A percentile compares a stretch with the other conserved stretches of the same genome.
Evolutionary conservation across 768 basidiomycete species (phyloP).

Genomic region (Leccinum pellstonianum): DNA sequence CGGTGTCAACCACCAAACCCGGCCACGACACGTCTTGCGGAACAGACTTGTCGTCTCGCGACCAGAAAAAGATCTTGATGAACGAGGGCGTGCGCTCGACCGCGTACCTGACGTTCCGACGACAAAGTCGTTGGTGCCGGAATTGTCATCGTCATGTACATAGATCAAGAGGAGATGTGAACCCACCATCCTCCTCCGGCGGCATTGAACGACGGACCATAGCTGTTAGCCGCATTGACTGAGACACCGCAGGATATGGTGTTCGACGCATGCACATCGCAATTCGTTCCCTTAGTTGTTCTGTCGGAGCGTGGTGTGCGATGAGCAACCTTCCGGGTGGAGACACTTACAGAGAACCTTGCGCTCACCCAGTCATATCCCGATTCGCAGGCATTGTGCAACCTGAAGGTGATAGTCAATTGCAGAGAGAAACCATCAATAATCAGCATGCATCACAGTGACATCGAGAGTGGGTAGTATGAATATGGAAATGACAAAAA

Average conservation of each 20-base stretch:
- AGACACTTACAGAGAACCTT: neutral
- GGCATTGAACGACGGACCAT: constrained; percentile 35
- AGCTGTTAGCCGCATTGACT: constrained; percentile 27
- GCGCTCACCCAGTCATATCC: constrained; percentile 31
- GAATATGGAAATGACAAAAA: neutral
- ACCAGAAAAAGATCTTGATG: constrained; percentile 43
- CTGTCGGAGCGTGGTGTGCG: constrained; percentile 11
- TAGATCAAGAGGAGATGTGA: neutral
- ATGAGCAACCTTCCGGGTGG: neutral
- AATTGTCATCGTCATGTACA: neutral
- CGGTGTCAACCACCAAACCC: constrained; percentile 17
- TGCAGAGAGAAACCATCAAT: neutral
- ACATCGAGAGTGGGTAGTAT: neutral
- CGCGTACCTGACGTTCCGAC: constrained; percentile 33
- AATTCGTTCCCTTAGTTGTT: constrained; percentile 27
- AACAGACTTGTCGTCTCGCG: constrained; percentile 26
- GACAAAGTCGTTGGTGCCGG: neutral
- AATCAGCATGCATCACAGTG: neutral
- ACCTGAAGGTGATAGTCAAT: constrained; percentile 8
- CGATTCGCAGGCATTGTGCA: constrained; percentile 36
- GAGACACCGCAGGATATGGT: constrained; percentile 35
- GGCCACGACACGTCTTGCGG: constrained; percentile 34
- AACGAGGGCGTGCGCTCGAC: constrained; percentile 32
- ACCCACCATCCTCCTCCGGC: constrained; percentile 37
- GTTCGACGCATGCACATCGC: constrained; percentile 26